Evolutionary conservation across 257 asterid genomes (phyloP).

Genomic region (Rauvolfia tetraphylla): DNA sequence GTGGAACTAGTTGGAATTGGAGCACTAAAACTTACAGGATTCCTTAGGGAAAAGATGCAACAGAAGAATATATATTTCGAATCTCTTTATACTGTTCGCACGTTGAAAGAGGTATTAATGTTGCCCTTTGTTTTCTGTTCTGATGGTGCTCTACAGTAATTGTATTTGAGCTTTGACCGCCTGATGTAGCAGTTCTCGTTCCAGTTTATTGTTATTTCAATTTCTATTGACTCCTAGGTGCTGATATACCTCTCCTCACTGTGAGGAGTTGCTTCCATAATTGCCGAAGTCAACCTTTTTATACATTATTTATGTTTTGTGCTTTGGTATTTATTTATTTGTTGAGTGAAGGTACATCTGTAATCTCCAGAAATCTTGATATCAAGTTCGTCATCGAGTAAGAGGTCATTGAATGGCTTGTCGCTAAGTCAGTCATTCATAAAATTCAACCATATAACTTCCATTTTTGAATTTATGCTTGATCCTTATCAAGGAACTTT

Average conservation of each 20-base stretch:
- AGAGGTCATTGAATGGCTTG: not conserved
- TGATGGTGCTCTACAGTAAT: not conserved
- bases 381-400: not conserved
- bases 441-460: not conserved
- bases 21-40: slow-evolving; percentile 89
- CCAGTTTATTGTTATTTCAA: not conserved
- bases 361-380: not conserved
- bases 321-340: not conserved
- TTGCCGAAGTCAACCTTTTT: not conserved
- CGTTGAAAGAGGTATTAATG: slow-evolving; percentile 73
- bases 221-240: not conserved
- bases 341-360: not conserved
- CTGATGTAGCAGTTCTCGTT: not conserved
- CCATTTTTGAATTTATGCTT: not conserved
- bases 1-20: slow-evolving; percentile 84
- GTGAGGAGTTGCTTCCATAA: not conserved
- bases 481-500: not conserved
- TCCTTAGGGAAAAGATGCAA: slow-evolving; percentile 82
- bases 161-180: slow-evolving; percentile 6
- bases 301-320: not conserved
- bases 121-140: slow-evolving; percentile 1
- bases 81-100: slow-evolving; percentile 88
- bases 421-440: not conserved
- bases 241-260: not conserved
- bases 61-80: slow-evolving; percentile 64